phyloP scores from a whole-genome alignment of 169 alveolate species.

The Cryptosporidium muris region DNA sequence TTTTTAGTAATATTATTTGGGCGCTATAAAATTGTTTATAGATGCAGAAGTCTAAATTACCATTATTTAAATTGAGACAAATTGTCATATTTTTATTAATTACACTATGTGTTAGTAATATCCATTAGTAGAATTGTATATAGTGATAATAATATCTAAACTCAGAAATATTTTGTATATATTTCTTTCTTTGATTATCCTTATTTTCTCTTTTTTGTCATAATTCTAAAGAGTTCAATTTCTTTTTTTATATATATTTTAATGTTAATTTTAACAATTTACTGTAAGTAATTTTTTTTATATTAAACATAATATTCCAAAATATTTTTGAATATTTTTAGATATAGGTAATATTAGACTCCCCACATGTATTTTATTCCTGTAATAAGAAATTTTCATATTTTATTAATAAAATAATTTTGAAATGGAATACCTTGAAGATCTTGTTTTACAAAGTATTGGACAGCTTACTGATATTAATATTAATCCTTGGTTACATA shows the following conservation, averaged over 20 bases:
- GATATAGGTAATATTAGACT: not conserved
- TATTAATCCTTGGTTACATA: conserved; percentile 4
- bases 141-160: not conserved
- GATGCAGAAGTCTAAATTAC: no score
- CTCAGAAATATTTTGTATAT: not conserved
- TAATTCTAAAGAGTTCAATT: not conserved
- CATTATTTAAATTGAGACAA: no score
- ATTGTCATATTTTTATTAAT: no score
- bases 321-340: not conserved
- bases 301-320: not conserved
- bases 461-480: conserved; percentile 15
- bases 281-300: not conserved
- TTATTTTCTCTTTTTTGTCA: not conserved
- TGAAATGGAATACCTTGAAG: conserved; percentile 29
- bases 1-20: no score
- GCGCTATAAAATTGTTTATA: no score
- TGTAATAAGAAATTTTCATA: conserved; percentile 2
- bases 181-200: not conserved
- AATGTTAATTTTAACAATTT: not conserved
- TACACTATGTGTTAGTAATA: no score
- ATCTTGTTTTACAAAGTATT: conserved; percentile 13
- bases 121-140: no score
- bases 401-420: not conserved
- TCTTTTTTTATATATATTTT: not conserved
- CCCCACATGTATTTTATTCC: not conserved